These are phyloP conservation scores for Aspergillus hancockii DNA, from an alignment of 495 filamentous ascomycete genomes.

Conservation along the genomic window DNA sequence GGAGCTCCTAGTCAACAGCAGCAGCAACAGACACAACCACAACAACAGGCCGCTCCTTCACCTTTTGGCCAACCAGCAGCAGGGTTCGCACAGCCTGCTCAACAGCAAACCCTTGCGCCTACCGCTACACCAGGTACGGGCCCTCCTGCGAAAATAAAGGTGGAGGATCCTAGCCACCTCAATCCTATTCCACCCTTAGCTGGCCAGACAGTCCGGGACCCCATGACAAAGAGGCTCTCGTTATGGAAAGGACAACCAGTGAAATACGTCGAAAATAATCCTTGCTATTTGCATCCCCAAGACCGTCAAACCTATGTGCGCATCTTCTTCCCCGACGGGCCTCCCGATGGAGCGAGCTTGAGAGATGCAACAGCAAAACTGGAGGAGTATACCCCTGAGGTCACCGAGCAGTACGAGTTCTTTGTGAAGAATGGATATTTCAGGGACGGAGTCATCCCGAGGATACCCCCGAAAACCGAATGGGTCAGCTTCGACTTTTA, in stretches of 20 bases:
- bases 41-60: conserved; percentile 16
- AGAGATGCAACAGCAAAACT: conserved; percentile 39
- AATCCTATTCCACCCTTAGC: conserved; percentile 39
- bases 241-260: conserved; percentile 60
- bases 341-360: conserved; percentile 53
- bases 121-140: conserved; percentile 23
- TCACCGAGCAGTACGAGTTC: conserved; percentile 57
- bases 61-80: conserved; percentile 34
- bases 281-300: conserved; percentile 51
- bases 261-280: conserved; percentile 49
- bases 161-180: conserved; percentile 31
- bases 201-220: conserved; percentile 41
- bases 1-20: conserved; percentile 25
- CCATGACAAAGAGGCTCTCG: conserved; percentile 35
- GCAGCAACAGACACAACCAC: conserved; percentile 23
- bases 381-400: conserved; percentile 47
- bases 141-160: conserved; percentile 33
- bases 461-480: conserved; percentile 71
- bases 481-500: conserved; percentile 72
- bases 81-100: conserved; percentile 10
- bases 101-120: conserved; percentile 11
- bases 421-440: conserved; percentile 64
- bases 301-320: conserved; percentile 51
- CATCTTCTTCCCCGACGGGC: conserved; percentile 71
- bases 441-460: conserved; percentile 63